Evolutionary conservation across 1,284 basidiomycete species (phyloP), one percentile per base, ranked within the genome.

Genomic region (Mycosarcoma mackinlayi): DNA sequence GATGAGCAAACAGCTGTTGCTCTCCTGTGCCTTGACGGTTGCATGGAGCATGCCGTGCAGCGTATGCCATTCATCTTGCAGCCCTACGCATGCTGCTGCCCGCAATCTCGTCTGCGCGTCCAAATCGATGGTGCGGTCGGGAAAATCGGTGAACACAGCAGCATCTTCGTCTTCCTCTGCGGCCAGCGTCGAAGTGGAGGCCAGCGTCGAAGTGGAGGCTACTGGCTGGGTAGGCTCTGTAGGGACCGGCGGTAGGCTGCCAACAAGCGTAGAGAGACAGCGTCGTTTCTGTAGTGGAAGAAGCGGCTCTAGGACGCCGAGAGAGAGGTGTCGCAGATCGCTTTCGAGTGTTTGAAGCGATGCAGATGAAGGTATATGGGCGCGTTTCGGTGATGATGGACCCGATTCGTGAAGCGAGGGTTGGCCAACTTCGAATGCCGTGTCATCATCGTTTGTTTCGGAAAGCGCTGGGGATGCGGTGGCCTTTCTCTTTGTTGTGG

Each of bases 1-100:
- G 38, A 80, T 60, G 16, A 81, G 51, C 21, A 81, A 55, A 19
- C 68, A 73, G 47, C 78, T 80, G 33, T 81, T 81, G 34, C 78
- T 76, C 52, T 80, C 75, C 23, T 72, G 68, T 4, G 34, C 30
- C 14, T 55, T 52, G 14, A 81, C 53, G 0, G 77, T 76, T 10
- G 66, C 53, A 18, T 62, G 30, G 2, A 80, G 57, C 42, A 74
- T 65, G 24, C 30, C 50, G 25, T 73, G 63, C 11, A 80, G 70
- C 4, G 55, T 54, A 8, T 52, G 39, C 70, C 75, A 76, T 14
- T 78, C 68, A 6, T 77, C 68, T 9, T 59, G 45, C 10, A 78
- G 56, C 0, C 75, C 75, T 3, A 80, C 66, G 25, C 78, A 80
- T 34, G 50, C 39, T 27, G 45, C n/a, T 7, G 55, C 53, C 7